Base-by-base conservation (phyloP, 192 early-diverging fungal genomes). In the Backusella psychrophila region DNA sequence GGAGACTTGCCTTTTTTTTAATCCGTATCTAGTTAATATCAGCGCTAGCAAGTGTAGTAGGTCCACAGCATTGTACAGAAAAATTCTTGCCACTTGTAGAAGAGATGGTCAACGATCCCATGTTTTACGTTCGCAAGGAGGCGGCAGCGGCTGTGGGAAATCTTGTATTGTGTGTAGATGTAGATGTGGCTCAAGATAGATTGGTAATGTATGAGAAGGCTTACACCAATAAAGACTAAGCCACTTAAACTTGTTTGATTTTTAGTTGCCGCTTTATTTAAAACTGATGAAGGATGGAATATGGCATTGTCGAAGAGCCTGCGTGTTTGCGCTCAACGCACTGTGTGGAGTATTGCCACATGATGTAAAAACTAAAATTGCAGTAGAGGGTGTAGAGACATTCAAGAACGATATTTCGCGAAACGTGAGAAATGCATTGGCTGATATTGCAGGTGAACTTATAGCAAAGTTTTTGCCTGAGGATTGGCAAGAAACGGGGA, bases 101-200 rank as follows among this genome's bases (percentile, higher is more conserved):
- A 53, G 74, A 77, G 65, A 75, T 88, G 74, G 73, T 82, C 2
- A 74, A 69, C 17, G 84, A 86, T 34, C 81, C 76, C 29, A 82
- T 86, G 36, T 90, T 90, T 76, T 90, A 87, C 69, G 89, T 90
- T 2, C 83, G 87, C 63, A 90, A 87, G 80, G 85, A 86, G 70
- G 85, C 83, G 3, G 85, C 85, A 2, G 42, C 75, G 0, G 85
- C 85, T 5, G 72, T 86, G n/a, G 85, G 85, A 15, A 80, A 75
- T 72, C 77, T 86, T 15, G 81, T 83, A 26, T 67, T 66, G 53
- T 72, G 78, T 33, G 76, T 86, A 7, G 35, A 65, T 39, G 78
- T 79, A 36, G 53, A 80, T 12, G 72, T 82, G 7, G 70, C 80
- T 3, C 56, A 83, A 6, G 72, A 78, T 14, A 78, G 75, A 75